A percentile compares a stretch with the other conserved stretches of the same genome.
Conservation (phyloP, 352 stramenopile genomes). For the Pythium phragmiticola region DNA sequence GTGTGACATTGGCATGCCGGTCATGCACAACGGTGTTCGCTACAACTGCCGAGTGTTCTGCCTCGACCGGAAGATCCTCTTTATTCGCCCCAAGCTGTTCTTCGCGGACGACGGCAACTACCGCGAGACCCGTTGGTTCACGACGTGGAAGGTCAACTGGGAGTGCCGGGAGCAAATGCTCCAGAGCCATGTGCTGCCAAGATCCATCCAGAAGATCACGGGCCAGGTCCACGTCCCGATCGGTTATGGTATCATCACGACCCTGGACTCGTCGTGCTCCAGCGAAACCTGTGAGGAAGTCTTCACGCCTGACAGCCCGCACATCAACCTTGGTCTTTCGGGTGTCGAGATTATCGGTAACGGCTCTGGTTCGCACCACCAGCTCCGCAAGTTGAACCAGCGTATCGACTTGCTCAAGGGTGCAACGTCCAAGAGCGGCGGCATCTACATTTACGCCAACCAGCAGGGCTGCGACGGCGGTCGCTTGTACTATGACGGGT, state of each 20-base stretch:
- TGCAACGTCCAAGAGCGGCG: constrained; percentile 94
- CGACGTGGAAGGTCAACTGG: constrained; percentile 68
- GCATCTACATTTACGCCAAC: constrained; percentile 99
- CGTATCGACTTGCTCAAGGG: constrained; percentile 90
- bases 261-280: constrained; percentile 85
- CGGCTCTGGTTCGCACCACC: constrained; percentile 96
- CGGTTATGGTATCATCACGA: constrained; percentile 75
- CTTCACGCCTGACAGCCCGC: constrained; percentile 94
- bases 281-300: constrained; percentile 98
- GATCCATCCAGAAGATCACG: constrained; percentile 81
- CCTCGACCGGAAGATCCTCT: constrained; percentile 91
- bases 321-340: constrained; percentile 93
- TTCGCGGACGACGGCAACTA: constrained; percentile 98
- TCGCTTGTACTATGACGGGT: constrained; percentile 97
- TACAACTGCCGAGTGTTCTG: constrained; percentile 99
- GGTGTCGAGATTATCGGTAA: constrained; percentile 99
- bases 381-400: constrained; percentile 94
- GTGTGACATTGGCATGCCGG: constrained; percentile 98
- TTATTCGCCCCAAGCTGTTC: constrained; percentile 94
- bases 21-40: constrained; percentile 93
- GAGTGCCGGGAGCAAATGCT: constrained; percentile 45
- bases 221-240: constrained; percentile 80
- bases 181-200: constrained; percentile 77
- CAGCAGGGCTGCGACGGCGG: constrained; percentile 97
- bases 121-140: constrained; percentile 94